Conservation (phyloP, 352 stramenopile species). For the Phytopythium cucurbitacearum region DNA sequence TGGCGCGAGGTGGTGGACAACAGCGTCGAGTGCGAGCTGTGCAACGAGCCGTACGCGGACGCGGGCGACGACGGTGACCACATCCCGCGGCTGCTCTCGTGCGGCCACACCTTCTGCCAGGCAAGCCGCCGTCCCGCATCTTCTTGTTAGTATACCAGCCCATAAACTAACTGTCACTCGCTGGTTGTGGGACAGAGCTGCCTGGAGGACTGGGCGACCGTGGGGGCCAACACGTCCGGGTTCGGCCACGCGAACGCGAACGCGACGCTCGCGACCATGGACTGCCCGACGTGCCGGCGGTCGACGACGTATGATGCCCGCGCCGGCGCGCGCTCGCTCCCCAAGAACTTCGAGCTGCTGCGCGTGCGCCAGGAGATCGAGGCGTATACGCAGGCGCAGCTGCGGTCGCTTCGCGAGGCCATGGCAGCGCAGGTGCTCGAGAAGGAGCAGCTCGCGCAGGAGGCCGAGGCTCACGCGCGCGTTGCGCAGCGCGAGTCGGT, state of each 20-base stretch:
- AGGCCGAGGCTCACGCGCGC: slow-evolving; percentile 69
- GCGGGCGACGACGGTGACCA: slow-evolving; percentile 50
- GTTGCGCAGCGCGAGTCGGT: slow-evolving; percentile 71
- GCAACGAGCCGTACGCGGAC: slow-evolving; percentile 82
- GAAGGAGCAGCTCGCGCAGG: slow-evolving; percentile 65
- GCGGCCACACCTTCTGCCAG: slow-evolving; percentile 84
- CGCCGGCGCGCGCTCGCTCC: slow-evolving; percentile 45
- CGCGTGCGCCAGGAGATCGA: slow-evolving; percentile 84
- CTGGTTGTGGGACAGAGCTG: slow-evolving; percentile 30
- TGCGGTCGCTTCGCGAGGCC: slow-evolving; percentile 39
- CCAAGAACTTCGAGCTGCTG: slow-evolving; percentile 85
- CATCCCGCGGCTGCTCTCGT: slow-evolving; percentile 64
- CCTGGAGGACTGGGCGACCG: slow-evolving; percentile 55
- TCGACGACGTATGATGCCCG: slow-evolving; percentile 40
- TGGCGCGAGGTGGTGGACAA: slow-evolving; percentile 76
- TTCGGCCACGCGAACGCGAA: slow-evolving; percentile 11
- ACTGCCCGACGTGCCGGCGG: slow-evolving; percentile 73
- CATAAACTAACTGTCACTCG: slow-evolving; percentile 4
- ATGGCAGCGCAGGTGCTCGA: slow-evolving; percentile 64
- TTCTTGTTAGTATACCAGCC: slow-evolving; percentile 1
- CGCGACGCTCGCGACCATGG: slow-evolving; percentile 25
- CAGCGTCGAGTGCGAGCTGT: slow-evolving; percentile 82
- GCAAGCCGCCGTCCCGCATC: slow-evolving; percentile 16
- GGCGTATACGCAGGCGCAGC: slow-evolving; percentile 52
- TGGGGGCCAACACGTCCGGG: slow-evolving; percentile 18